phyloP scores from a whole-genome alignment of 495 filamentous ascomycete species.

The Aspergillus bertholletiae region DNA sequence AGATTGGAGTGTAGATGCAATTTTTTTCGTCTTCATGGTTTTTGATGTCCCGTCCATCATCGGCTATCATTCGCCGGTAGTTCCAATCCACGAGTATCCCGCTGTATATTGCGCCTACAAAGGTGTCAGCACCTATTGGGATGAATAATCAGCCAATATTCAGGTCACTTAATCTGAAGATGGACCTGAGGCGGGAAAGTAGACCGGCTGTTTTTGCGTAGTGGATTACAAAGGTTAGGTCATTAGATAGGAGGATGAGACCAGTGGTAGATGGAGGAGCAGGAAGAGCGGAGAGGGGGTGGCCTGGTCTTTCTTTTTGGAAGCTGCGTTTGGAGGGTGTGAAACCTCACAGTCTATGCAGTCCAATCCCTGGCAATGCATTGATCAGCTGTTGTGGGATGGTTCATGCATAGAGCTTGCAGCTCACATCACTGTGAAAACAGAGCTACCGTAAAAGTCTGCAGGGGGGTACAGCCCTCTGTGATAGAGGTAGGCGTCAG shows the following conservation, averaged over 20 bases:
- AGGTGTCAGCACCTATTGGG: conserved; percentile 46
- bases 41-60: too few species aligned
- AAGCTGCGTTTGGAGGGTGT: not conserved
- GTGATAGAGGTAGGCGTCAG: conserved; percentile 49
- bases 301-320: too few species aligned
- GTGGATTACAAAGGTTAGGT: conserved; percentile 31
- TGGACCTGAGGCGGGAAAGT: conserved; percentile 21
- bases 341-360: too few species aligned
- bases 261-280: conserved; percentile 53
- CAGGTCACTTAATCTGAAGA: conserved; percentile 31
- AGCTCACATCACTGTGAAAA: conserved; percentile 50
- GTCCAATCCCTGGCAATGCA: too few species aligned
- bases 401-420: too few species aligned
- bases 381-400: too few species aligned
- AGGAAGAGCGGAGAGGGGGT: conserved; percentile 37
- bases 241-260: conserved; percentile 46
- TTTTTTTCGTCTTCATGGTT: too few species aligned
- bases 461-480: conserved; percentile 52
- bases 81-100: conserved; percentile 61
- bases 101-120: conserved; percentile 70
- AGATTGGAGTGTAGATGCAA: too few species aligned
- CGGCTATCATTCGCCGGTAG: conserved; percentile 29
- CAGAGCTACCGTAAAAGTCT: conserved; percentile 55
- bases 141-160: conserved; percentile 27
- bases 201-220: conserved; percentile 35